A percentile compares a stretch with the other conserved stretches of the same genome.
These are phyloP conservation scores for Phytophthora vignae DNA, from an alignment of 352 stramenopile genomes.

Conservation along the genomic window DNA sequence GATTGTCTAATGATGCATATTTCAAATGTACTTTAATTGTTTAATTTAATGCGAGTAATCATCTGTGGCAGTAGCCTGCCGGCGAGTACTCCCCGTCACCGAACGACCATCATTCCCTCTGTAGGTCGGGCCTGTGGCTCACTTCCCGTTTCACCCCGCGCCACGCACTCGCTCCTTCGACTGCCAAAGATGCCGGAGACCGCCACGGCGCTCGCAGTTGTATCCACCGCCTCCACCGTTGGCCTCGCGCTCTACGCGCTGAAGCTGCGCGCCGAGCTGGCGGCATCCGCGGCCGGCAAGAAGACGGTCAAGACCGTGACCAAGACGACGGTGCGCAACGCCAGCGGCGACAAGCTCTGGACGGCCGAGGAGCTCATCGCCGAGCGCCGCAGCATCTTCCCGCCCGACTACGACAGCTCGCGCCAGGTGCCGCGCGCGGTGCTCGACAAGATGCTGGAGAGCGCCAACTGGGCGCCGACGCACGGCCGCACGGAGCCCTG, in stretches of 20 bases:
- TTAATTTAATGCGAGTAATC: constrained; percentile 25
- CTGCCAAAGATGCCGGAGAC: constrained; percentile 30
- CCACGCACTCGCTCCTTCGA: not conserved
- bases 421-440: constrained; percentile 63
- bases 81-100: constrained; percentile 10
- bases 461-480: constrained; percentile 86
- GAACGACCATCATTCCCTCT: constrained; percentile 34
- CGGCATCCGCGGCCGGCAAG: constrained; percentile 6
- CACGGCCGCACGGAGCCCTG: constrained; percentile 85
- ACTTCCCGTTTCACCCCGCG: constrained; percentile 13
- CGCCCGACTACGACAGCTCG: constrained; percentile 67
- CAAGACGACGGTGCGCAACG: constrained; percentile 31
- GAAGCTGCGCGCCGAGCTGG: constrained; percentile 43
- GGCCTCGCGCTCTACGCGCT: constrained; percentile 47
- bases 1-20: too few species aligned
- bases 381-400: constrained; percentile 80
- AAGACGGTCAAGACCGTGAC: constrained; percentile 35
- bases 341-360: constrained; percentile 53
- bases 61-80: constrained; percentile 17
- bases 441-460: constrained; percentile 79
- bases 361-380: constrained; percentile 82
- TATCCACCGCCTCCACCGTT: constrained; percentile 45
- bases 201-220: constrained; percentile 33
- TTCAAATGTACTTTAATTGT: too few species aligned
- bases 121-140: not conserved